Base-by-base conservation (phyloP, 2,329 filamentous ascomycete genomes). In the Eutypella sp. region DNA sequence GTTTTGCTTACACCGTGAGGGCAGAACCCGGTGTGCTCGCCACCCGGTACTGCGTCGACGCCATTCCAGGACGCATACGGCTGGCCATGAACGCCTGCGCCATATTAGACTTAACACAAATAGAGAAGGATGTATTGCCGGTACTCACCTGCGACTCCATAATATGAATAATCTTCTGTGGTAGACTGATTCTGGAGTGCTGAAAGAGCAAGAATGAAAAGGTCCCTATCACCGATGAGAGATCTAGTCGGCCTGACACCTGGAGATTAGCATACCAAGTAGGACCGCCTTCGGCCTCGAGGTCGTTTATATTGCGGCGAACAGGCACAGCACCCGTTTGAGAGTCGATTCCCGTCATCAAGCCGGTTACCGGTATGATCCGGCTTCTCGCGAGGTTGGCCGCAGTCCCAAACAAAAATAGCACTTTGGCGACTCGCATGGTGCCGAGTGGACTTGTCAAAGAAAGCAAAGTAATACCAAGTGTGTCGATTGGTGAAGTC, bases 151-250 rank as follows among this genome's bases (percentile, higher is more conserved):
- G 64, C 59, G 46, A 80, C 59, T 45, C 75, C 68, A 53, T 76
- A 79, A 57, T 71, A 79, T 1, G 76, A 79, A 45, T 66, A 51
- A 40, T 66, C 63, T 31, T 78, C 67, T 5, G 60, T 56, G 43
- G 71, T 61, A 46, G 69, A 55, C 23, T 58, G 59, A 3, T 63
- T 62, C 45, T 77, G 69, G 50, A 79, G 64, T 19, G 65, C 61
- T 29, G 60, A 58, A 16, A 79, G 56, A 11, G 72, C 70, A 34
- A 68, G 68, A 20, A 79, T 64, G 52, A 74, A 75, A 5, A 79
- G 65, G 40, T 78, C 72, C 74, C 74, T 68, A 41, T 9, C 29
- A 37, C 23, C 33, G 15, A 36, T 41, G 36, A 50, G 22, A n/a
- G n/a, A 41, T 44, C 13, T 40, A 40, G 2, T 16, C 37, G 13